Conservation (phyloP, 2,329 filamentous ascomycete genomes). For the Fusarium buharicum region DNA sequence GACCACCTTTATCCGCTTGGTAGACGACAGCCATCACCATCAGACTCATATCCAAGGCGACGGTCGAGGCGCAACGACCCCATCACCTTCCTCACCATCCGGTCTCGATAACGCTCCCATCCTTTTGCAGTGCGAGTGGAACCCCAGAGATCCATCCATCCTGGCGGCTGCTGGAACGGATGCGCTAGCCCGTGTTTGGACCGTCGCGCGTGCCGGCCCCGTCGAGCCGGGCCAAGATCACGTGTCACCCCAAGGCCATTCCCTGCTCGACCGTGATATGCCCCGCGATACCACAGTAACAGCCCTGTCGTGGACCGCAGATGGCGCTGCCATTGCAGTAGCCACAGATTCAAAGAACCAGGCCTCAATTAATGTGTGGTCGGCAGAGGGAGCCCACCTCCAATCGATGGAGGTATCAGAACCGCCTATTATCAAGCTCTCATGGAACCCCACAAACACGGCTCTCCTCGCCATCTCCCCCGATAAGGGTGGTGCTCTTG, state of each 20-base stretch:
- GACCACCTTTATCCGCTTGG: conserved; percentile 70
- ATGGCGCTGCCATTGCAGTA: conserved; percentile 66
- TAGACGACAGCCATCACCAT: conserved; percentile 50
- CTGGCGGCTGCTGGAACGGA: conserved; percentile 75
- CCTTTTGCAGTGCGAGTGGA: conserved; percentile 76
- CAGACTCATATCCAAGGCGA: conserved; percentile 50
- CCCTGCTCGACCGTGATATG: conserved; percentile 64
- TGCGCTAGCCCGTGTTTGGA: conserved; percentile 76
- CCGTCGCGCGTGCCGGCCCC: conserved; percentile 65
- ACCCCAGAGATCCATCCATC: conserved; percentile 70
- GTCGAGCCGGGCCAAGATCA: conserved; percentile 55
- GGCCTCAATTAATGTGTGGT: conserved; percentile 67
- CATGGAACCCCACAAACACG: conserved; percentile 67
- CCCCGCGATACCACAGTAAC: conserved; percentile 65
- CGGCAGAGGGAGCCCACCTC: conserved; percentile 61
- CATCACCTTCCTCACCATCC: conserved; percentile 52
- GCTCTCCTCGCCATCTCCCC: conserved; percentile 68
- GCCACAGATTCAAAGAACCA: conserved; percentile 64
- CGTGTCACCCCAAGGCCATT: conserved; percentile 52
- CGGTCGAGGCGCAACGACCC: conserved; percentile 49
- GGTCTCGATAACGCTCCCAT: conserved; percentile 65
- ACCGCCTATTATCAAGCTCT: conserved; percentile 69
- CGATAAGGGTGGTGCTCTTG: conserved; percentile 62
- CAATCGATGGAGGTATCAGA: conserved; percentile 67
- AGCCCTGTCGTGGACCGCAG: conserved; percentile 69